Base-by-base conservation (phyloP, 2,329 filamentous ascomycete species). In the Penicillium sp. region DNA sequence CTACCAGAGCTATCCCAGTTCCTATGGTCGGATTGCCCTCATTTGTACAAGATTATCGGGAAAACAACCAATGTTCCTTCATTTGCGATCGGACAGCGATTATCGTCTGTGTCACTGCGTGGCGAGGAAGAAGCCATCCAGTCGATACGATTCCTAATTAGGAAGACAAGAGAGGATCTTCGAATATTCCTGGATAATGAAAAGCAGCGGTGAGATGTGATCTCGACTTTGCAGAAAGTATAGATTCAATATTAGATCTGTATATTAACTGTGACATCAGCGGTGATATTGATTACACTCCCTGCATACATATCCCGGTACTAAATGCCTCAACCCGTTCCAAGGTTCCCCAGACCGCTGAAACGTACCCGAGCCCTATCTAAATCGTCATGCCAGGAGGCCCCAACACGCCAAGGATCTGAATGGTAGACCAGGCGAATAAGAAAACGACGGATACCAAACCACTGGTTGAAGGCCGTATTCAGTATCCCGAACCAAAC, bases 301-400 rank as follows among this genome's bases (percentile, higher is more conserved):
- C 31, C 33, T 50, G 33, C 48, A 50, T 42, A 27, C 48, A 50
- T 39, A n/a, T 11, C 8, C 27, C 11, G 11, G 11, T 24, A 26
- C 47, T 26, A 50, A 50, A 29, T 27, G 27, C 48, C 48, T 42
- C 48, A 50, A 22, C 35, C 31, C n/a, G n/a, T 21, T 39, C n/a
- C n/a, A n/a, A n/a, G n/a, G n/a, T n/a, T n/a, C 16, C 33, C 48
- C 33, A 39, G 48, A 50, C 48, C 48, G 48, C 48, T 50, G 19
- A 11, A 50, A 16, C 29, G 21, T 10, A 21, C 27, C 48, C 24
- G 33, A 50, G 48, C 48, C 33, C 47, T 49, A 31, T 33, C 22
- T n/a, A 14, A 42, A n/a, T 27, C 24, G 48, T 50, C 48, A 42
- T 50, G 19, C 19, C 1, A 42, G 27, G 31, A 39, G 48, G 48